Percentiles rank a stretch among this genome's conserved stretches.
These are phyloP conservation scores for Phytophthora litchii DNA, from an alignment of 352 stramenopile genomes.

Conservation along the genomic window DNA sequence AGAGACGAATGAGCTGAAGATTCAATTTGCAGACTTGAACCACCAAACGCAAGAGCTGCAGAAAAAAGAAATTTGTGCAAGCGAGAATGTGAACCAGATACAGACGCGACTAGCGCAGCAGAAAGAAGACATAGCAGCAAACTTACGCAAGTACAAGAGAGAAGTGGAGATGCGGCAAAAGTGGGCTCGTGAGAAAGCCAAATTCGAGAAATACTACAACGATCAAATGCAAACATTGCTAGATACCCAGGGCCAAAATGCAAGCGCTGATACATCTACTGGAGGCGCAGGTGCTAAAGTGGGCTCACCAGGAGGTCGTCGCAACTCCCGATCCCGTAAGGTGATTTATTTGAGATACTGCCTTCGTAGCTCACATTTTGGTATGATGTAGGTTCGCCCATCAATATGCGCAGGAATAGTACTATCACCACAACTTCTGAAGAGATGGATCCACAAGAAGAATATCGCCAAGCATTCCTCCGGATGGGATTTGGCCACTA, in stretches of 20 bases:
- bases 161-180: conserved; percentile 78
- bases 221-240: conserved; percentile 59
- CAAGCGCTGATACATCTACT: not conserved
- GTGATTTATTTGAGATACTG: not conserved
- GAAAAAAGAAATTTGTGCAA: conserved; percentile 76
- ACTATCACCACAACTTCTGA: conserved; percentile 9
- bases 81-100: conserved; percentile 73
- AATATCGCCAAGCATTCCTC: conserved; percentile 65
- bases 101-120: conserved; percentile 70
- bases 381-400: conserved; percentile 15
- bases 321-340: conserved; percentile 18
- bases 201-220: conserved; percentile 88
- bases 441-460: conserved; percentile 38
- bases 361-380: not conserved
- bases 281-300: not conserved
- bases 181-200: conserved; percentile 79
- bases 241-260: conserved; percentile 14
- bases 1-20: conserved; percentile 70
- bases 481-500: conserved; percentile 69
- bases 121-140: conserved; percentile 70
- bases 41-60: conserved; percentile 79
- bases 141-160: conserved; percentile 63
- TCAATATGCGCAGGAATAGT: conserved; percentile 18
- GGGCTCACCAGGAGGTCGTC: conserved; percentile 6
- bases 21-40: conserved; percentile 57